phyloP scores from a whole-genome alignment of 2,329 filamentous ascomycete genomes.

The Parastagonospora avenae region DNA sequence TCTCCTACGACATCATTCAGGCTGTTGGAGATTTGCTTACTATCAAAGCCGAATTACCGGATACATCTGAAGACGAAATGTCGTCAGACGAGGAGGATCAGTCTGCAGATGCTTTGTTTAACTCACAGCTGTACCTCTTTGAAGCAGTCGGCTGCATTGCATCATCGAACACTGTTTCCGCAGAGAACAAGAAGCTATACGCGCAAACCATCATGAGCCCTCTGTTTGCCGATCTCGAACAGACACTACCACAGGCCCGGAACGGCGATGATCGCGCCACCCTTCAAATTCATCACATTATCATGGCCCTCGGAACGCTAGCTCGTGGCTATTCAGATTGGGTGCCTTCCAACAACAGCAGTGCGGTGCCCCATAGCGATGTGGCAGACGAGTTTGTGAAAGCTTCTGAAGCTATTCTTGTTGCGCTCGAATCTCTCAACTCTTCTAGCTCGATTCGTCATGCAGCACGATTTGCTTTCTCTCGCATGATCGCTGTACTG shows the following conservation, averaged over 20 bases:
- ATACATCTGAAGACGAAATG: constrained; percentile 82
- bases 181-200: constrained; percentile 86
- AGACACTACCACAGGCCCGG: constrained; percentile 76
- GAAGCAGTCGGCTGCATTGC: constrained; percentile 94
- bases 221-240: constrained; percentile 86
- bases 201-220: constrained; percentile 87
- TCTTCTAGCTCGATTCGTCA: constrained; percentile 81
- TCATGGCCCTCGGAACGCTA: constrained; percentile 92
- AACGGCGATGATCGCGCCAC: constrained; percentile 79
- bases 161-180: constrained; percentile 75
- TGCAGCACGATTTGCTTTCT: constrained; percentile 88
- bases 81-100: constrained; percentile 92
- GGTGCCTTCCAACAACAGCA: constrained; percentile 63
- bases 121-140: constrained; percentile 88
- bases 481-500: constrained; percentile 87
- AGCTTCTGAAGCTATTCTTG: constrained; percentile 86
- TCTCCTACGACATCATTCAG: constrained; percentile 88
- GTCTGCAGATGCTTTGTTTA: constrained; percentile 88
- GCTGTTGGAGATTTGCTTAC: constrained; percentile 85
- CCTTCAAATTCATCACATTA: constrained; percentile 92
- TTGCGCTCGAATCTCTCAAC: constrained; percentile 85
- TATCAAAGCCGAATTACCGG: constrained; percentile 87
- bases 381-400: constrained; percentile 84
- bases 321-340: constrained; percentile 93
- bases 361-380: constrained; percentile 62